A percentile compares a stretch with the other conserved stretches of the same genome.
Conservation (phyloP, 202 grass and related monocot species). For the Carex sylvatica region DNA sequence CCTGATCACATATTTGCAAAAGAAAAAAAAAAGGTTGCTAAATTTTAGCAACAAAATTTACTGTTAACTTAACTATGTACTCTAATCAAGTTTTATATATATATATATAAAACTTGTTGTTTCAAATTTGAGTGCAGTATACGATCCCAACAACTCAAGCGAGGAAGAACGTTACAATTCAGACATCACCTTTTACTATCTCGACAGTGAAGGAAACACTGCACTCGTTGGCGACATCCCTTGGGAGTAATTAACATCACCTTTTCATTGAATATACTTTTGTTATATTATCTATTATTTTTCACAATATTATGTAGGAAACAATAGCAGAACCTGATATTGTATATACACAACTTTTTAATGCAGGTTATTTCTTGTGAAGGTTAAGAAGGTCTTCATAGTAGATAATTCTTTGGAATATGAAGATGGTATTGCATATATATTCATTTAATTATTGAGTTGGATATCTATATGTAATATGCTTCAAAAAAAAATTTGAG, state of each 20-base stretch:
- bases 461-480: not conserved
- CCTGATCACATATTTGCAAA: not conserved
- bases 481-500: too few relatives aligned
- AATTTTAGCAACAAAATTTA: not conserved
- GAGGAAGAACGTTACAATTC: conserved; percentile 21
- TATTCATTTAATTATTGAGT: not conserved
- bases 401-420: conserved; percentile 22
- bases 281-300: not conserved
- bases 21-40: not conserved
- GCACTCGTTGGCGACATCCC: conserved; percentile 15
- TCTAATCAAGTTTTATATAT: not conserved
- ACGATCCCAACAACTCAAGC: not conserved
- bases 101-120: not conserved
- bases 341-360: not conserved
- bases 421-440: conserved; percentile 1
- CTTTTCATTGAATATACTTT: not conserved
- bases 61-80: not conserved
- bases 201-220: conserved; percentile 5
- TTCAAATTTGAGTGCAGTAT: conserved; percentile 3
- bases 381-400: conserved; percentile 27
- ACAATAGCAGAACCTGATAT: not conserved
- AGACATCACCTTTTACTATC: conserved; percentile 24
- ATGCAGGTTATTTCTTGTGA: conserved; percentile 16
- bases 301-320: not conserved
- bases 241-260: conserved; percentile 20